phyloP scores from a whole-genome alignment of 495 filamentous ascomycete species.

The Umbilicaria muhlenbergii region DNA sequence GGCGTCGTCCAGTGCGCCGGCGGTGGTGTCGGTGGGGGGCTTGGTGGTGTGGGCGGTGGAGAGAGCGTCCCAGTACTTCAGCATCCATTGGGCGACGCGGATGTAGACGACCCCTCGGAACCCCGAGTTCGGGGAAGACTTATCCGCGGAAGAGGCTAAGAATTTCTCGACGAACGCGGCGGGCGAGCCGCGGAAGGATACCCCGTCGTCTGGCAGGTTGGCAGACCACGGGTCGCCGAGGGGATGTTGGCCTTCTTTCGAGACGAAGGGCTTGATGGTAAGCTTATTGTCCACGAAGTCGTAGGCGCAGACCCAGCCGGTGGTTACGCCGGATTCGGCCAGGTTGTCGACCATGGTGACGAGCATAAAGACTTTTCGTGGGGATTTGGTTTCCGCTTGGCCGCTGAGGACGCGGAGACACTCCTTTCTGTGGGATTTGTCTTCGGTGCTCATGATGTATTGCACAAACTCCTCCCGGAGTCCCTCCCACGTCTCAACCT shows the following conservation, averaged over 20 bases:
- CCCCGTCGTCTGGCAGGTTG: background rate
- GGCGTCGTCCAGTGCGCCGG: no score
- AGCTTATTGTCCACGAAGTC: background rate
- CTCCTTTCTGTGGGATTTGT: background rate
- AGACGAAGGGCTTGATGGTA: background rate
- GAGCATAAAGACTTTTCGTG: background rate
- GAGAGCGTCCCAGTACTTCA: no score
- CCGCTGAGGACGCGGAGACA: background rate
- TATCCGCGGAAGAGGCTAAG: no score
- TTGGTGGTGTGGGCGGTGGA: no score
- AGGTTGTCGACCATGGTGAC: background rate
- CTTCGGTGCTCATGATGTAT: background rate
- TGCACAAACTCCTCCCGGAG: background rate
- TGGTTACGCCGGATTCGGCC: background rate
- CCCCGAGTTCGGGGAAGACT: no score
- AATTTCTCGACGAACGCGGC: no score
- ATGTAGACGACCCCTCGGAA: no score
- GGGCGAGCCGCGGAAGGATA: background rate
- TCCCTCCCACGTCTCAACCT: background rate
- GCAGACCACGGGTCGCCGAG: background rate
- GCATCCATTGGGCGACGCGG: no score
- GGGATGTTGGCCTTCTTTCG: background rate
- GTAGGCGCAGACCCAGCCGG: background rate
- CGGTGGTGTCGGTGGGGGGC: no score
- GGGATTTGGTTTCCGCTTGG: background rate